Conservation (phyloP, 495 filamentous ascomycete species). For the Aspergillus sclerotiicarbonarius region DNA sequence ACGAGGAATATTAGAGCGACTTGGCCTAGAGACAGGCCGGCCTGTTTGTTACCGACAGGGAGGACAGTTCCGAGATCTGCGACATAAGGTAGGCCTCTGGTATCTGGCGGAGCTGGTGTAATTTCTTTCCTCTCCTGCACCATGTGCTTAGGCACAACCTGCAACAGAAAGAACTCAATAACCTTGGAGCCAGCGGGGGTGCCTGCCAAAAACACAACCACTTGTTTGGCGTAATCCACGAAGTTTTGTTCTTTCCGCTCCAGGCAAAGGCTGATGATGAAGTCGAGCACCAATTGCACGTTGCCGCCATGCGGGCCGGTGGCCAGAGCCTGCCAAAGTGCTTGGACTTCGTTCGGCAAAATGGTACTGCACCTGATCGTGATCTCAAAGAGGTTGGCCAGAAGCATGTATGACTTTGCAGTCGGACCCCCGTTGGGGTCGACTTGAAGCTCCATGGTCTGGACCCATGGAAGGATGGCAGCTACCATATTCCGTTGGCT, state of each 20-base stretch:
- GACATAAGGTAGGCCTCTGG: constrained; percentile 75
- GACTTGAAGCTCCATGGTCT: constrained; percentile 88
- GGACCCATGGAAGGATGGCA: constrained; percentile 93
- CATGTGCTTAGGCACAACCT: constrained; percentile 89
- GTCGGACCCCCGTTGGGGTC: constrained; percentile 91
- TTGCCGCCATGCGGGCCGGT: constrained; percentile 94
- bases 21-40: constrained; percentile 87
- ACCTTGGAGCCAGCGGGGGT: constrained; percentile 90
- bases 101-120: constrained; percentile 69
- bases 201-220: constrained; percentile 91
- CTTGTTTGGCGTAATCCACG: constrained; percentile 95
- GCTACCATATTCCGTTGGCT: constrained; percentile 92
- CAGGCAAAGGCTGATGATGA: constrained; percentile 88
- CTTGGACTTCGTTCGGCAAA: constrained; percentile 94
- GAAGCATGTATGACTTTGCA: constrained; percentile 86
- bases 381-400: constrained; percentile 94
- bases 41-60: constrained; percentile 85
- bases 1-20: constrained; percentile 91
- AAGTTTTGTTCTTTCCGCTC: constrained; percentile 96
- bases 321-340: constrained; percentile 93
- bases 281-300: constrained; percentile 89
- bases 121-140: constrained; percentile 78
- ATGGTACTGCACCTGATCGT: constrained; percentile 86
- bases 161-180: constrained; percentile 86
- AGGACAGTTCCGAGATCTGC: constrained; percentile 78